Conservation (phyloP, 805 yeast species). For the Schizosaccharomyces octosporus region DNA sequence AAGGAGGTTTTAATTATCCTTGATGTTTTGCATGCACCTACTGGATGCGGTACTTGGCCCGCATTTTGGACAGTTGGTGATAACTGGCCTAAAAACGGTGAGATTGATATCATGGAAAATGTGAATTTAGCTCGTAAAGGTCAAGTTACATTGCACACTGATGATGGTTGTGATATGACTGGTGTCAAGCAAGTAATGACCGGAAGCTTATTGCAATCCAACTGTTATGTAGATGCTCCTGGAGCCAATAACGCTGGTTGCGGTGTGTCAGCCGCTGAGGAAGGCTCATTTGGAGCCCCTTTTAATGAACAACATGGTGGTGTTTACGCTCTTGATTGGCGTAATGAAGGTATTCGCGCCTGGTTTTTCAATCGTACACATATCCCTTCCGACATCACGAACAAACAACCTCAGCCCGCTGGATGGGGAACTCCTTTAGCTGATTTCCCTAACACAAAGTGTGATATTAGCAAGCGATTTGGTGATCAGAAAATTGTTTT, state of each 20-base stretch:
- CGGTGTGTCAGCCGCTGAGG: neutral
- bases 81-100: constrained; percentile 2
- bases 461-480: neutral
- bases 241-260: neutral
- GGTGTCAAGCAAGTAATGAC: neutral
- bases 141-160: constrained; percentile 1
- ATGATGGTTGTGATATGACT: neutral
- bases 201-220: neutral
- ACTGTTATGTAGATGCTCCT: neutral
- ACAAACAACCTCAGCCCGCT: neutral
- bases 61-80: constrained; percentile 2
- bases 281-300: neutral
- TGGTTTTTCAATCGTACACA: neutral
- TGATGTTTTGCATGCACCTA: neutral
- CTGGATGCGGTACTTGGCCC: constrained; percentile 4
- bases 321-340: neutral
- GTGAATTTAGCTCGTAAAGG: neutral
- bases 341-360: neutral
- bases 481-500: neutral
- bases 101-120: constrained; percentile 2
- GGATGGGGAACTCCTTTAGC: neutral
- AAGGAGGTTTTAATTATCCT: neutral
- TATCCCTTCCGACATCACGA: neutral
- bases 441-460: neutral
- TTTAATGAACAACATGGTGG: neutral